Conservation (phyloP, 768 basidiomycete species). For the Cyclocybe cylindracea region DNA sequence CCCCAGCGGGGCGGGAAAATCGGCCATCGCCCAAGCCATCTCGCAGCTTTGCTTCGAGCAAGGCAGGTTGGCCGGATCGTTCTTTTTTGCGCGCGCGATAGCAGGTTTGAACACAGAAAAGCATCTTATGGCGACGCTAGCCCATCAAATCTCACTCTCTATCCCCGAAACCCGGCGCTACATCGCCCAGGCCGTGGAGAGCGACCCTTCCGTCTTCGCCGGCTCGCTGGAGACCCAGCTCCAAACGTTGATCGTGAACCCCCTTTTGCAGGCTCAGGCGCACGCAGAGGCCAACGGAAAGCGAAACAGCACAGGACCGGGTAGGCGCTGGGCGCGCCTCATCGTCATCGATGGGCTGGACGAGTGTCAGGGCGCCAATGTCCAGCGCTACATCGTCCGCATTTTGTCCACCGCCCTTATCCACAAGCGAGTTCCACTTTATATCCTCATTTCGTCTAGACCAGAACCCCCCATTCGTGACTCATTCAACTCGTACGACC, state of each 20-base stretch:
- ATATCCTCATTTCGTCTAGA: conserved; percentile 28
- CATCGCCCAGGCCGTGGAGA: conserved; percentile 26
- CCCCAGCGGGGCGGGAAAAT: conserved; percentile 24
- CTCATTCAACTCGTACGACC: conserved; percentile 28
- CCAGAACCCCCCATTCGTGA: conserved; percentile 29
- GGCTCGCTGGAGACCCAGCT: conserved; percentile 25
- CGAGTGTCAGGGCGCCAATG: conserved; percentile 25
- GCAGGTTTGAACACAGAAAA: conserved; percentile 26
- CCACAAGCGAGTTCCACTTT: conserved; percentile 22
- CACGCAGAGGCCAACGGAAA: conserved; percentile 16
- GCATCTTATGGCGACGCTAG: conserved; percentile 27
- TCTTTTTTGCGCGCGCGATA: conserved; percentile 24
- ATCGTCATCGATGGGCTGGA: conserved; percentile 28
- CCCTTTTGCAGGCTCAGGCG: conserved; percentile 19
- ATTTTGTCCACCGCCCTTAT: conserved; percentile 26
- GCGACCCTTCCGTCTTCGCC: conserved; percentile 25
- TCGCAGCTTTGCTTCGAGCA: conserved; percentile 21
- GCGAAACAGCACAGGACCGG: not conserved
- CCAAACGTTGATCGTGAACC: conserved; percentile 24
- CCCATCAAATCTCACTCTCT: conserved; percentile 25
- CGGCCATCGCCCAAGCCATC: conserved; percentile 23
- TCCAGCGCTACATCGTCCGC: conserved; percentile 28
- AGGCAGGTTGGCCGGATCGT: conserved; percentile 21
- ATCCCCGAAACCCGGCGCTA: conserved; percentile 23
- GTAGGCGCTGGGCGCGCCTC: conserved; percentile 23